Evolutionary conservation across 805 yeast species (phyloP).

Genomic region (Pichia kluyveri): DNA sequence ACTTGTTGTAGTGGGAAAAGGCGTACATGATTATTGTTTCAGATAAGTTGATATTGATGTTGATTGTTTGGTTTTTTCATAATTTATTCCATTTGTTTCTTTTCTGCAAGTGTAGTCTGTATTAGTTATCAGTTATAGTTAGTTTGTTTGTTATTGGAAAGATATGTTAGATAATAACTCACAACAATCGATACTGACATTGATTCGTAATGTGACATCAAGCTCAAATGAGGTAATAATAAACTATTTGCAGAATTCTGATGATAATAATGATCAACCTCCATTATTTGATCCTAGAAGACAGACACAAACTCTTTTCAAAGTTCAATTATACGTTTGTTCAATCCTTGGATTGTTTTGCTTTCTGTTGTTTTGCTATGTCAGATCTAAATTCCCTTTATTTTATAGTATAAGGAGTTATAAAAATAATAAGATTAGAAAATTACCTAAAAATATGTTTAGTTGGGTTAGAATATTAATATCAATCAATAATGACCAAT

Average conservation of each 20-base stretch:
- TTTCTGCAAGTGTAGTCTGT: no score
- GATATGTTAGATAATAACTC: not conserved
- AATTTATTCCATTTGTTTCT: no score
- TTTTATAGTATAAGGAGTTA: slow-evolving; percentile 48
- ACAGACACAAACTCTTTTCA: slow-evolving; percentile 46
- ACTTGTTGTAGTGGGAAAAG: no score
- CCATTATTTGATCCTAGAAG: slow-evolving; percentile 33
- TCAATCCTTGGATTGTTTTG: slow-evolving; percentile 36
- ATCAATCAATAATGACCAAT: slow-evolving; percentile 39
- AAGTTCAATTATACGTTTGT: slow-evolving; percentile 44
- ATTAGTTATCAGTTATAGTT: no score
- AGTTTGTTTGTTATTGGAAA: no score
- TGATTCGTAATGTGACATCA: not conserved
- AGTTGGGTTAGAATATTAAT: slow-evolving; percentile 46
- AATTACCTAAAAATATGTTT: slow-evolving; percentile 38
- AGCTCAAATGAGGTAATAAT: not conserved
- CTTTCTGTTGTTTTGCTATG: slow-evolving; percentile 40
- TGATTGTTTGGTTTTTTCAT: no score
- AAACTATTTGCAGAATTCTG: not conserved
- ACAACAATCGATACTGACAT: not conserved
- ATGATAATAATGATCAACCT: slow-evolving; percentile 20
- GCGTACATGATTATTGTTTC: no score
- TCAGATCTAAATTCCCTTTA: slow-evolving; percentile 47
- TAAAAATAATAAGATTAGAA: slow-evolving; percentile 34
- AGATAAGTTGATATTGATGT: no score